A percentile compares a stretch with the other conserved stretches of the same genome.
Evolutionary conservation across 1,139 yeast species (phyloP).

Genomic region (Saccharomyces hybrid): DNA sequence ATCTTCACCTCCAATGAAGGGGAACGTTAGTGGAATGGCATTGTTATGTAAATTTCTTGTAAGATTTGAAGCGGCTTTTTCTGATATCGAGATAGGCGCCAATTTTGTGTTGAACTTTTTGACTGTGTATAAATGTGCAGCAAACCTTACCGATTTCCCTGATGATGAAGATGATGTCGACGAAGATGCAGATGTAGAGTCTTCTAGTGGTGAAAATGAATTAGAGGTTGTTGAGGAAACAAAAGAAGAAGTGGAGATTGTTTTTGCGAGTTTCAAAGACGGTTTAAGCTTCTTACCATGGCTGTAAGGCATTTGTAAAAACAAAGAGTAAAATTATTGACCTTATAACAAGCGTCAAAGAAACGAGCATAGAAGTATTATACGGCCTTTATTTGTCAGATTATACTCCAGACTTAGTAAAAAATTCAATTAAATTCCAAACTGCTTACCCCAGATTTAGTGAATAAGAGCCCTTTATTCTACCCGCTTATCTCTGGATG

Average conservation of each 20-base stretch:
- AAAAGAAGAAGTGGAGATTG: slow-evolving; percentile 12
- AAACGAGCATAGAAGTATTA: background rate
- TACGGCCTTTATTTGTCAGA: background rate
- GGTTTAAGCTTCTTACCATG: slow-evolving; percentile 17
- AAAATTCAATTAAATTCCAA: background rate
- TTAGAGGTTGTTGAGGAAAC: background rate
- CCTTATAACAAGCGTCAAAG: background rate
- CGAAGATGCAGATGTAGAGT: slow-evolving; percentile 11
- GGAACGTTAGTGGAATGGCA: background rate
- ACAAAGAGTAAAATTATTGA: background rate
- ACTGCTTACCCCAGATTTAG: background rate
- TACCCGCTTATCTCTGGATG: background rate
- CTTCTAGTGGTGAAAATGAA: background rate
- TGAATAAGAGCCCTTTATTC: background rate
- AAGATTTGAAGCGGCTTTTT: slow-evolving; percentile 18
- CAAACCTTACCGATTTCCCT: slow-evolving; percentile 27
- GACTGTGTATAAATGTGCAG: slow-evolving; percentile 30
- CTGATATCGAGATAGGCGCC: slow-evolving; percentile 28
- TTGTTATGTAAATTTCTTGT: background rate
- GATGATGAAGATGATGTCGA: slow-evolving; percentile 17
- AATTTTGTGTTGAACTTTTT: slow-evolving; percentile 25
- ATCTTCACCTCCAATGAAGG: background rate
- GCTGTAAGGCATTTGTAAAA: background rate
- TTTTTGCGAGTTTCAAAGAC: slow-evolving; percentile 21
- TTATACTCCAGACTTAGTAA: background rate